Evolutionary conservation across 257 asterid genomes (phyloP), one percentile per base, ranked within the genome.

Genomic region (Schizonepeta tenuifolia): DNA sequence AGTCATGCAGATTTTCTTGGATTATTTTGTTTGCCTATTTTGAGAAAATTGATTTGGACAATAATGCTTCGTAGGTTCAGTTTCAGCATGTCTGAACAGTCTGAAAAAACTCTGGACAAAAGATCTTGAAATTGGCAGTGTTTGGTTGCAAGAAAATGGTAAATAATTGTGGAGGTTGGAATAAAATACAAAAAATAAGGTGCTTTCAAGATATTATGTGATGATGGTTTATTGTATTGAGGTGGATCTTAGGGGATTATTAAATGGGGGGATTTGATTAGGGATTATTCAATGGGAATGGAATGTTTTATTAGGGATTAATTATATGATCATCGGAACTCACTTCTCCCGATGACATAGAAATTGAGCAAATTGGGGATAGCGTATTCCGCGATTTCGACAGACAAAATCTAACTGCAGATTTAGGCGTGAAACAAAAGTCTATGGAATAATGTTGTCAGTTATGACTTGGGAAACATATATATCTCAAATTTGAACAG

Each of bases 401-500:
- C 77, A 17, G 20, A 78, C 73, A 58, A 70, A 81, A 81, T 75
- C 78, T 80, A 81, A 78, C 73, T 20, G 13, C 51, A 71, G 86
- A 81, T 81, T 78, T 75, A 70, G 69, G 83, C 79, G 86, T 78
- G 79, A 71, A 14, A 38, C 38, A 11, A 14, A 73, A 74, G 64
- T 41, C 61, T 15, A 46, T 56, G 35, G 50, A 65, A 51, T 69
- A 66, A 66, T 77, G 7, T 56, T 35, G 68, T 77, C 70, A 70
- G 46, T 55, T 40, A 51, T 6, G 58, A 61, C 75, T 67, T 21
- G 58, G 68, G 21, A 62, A 26, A 53, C 22, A 11, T 55, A 43
- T 57, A 11, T 55, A 43, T 57, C 5, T 57, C 20, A 20, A 14
- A 38, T 65, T 31, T 38, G n/a, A 4, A 1, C 17, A 54, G 18